Percentiles rank a stretch among this genome's conserved stretches.
Evolutionary conservation across 2,329 filamentous ascomycete genomes (phyloP).

Genomic region (Fusarium abutilonis): DNA sequence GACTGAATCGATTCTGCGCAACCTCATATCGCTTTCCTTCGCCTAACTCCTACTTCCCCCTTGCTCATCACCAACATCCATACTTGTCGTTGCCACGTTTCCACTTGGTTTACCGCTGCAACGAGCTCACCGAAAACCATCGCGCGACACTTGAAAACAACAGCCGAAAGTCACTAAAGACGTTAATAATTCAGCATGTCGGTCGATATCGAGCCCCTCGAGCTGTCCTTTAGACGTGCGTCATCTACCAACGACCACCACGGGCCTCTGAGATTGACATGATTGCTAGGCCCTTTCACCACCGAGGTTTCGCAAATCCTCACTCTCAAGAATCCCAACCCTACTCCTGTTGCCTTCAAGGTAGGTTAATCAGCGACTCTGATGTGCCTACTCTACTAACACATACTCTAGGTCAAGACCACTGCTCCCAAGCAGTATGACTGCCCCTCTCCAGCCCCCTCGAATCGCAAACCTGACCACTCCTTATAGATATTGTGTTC

Average conservation of each 20-base stretch:
- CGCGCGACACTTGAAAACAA: constrained; percentile 36
- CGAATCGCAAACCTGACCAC: constrained; percentile 33
- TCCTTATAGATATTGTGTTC: constrained; percentile 86
- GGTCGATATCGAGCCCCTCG: constrained; percentile 88
- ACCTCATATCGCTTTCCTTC: constrained; percentile 11
- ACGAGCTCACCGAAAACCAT: constrained; percentile 22
- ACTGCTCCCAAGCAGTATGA: constrained; percentile 96
- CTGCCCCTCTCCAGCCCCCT: constrained; percentile 27
- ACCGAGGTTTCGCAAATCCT: constrained; percentile 72
- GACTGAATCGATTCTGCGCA: constrained; percentile 21
- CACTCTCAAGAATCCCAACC: constrained; percentile 71
- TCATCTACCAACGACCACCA: constrained; percentile 42
- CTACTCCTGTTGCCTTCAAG: constrained; percentile 74
- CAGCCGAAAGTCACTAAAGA: constrained; percentile 4
- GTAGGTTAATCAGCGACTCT: constrained; percentile 54
- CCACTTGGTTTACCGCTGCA: constrained; percentile 33
- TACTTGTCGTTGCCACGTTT: constrained; percentile 40
- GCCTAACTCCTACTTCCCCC: constrained; percentile 25
- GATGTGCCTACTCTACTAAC: constrained; percentile 28
- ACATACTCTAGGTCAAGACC: constrained; percentile 84
- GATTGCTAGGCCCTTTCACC: constrained; percentile 69
- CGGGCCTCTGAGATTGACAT: constrained; percentile 34
- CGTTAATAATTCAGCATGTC: constrained; percentile 73
- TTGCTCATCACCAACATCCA: constrained; percentile 23
- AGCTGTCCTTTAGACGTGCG: constrained; percentile 94